Evolutionary conservation across 2,329 filamentous ascomycete genomes (phyloP), one percentile per base, ranked within the genome.

Genomic region (Hymenoscyphus scutula): DNA sequence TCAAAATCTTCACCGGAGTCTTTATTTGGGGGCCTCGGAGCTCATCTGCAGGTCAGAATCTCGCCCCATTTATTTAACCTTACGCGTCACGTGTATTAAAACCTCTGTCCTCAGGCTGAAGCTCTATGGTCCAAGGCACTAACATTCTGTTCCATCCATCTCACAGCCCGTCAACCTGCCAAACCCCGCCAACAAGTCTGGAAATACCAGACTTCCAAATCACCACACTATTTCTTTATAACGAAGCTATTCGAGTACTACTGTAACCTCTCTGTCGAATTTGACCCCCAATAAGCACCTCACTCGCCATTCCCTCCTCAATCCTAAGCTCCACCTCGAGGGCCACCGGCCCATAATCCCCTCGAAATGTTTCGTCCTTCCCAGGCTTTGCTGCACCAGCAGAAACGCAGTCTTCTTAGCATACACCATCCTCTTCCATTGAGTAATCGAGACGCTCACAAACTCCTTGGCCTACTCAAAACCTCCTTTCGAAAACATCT

Each of bases 401-500:
- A 61, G 75, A 79, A 25, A 78, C 85, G 72, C 75, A 79, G 80
- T 29, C 62, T 74, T 3, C 62, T 68, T 25, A 69, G 66, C 71
- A 78, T 89, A 48, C 79, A 82, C 67, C 77, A 76, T 51, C 56
- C 74, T 77, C 32, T 82, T 3, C 81, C 85, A 27, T 77, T 87
- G 17, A 84, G 80, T 29, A 77, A 80, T 4, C 80, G 80, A 62
- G 84, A 89, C 69, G 85, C 82, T 17, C 78, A 84, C 65, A 81
- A 84, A 68, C 77, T 89, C 7, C 79, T 89, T 48, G 80, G 77
- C 59, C 78, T 85, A 23, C 80, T 89, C 66, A 88, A 84, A 25
- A 80, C 79, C 48, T 88, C 85, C 13, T 89, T 89, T 73, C 80
- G 84, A 67, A 78, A 80, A 57, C 84, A 88, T 63, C 80, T 89